Evolutionary conservation across 345 rosid species (phyloP).

Genomic region (Noccaea caerulescens): DNA sequence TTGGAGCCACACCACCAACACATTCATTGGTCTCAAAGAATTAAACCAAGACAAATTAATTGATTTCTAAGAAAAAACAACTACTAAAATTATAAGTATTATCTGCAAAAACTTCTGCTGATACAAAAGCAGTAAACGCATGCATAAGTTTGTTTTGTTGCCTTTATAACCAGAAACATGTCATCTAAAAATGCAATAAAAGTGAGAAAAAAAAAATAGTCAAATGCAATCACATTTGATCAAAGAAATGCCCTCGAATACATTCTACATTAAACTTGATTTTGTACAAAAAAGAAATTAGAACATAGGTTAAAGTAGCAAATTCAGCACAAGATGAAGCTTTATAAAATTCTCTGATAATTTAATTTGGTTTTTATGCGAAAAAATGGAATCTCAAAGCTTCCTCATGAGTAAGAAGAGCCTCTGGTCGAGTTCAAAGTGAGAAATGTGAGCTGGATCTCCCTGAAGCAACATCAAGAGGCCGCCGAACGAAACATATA

Average conservation of each 20-base stretch:
- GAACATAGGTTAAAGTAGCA: neutral
- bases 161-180: neutral
- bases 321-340: conserved; percentile 9
- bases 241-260: neutral
- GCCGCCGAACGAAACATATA: conserved; percentile 79
- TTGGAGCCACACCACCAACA: no score
- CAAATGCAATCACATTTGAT: conserved; percentile 8
- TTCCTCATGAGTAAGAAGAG: conserved; percentile 78
- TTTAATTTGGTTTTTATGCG: neutral
- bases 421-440: conserved; percentile 80
- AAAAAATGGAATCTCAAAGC: conserved; percentile 45
- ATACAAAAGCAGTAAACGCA: no score
- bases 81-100: no score
- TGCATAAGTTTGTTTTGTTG: no score
- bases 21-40: no score
- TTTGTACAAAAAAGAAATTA: conserved; percentile 1
- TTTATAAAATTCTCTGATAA: neutral
- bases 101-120: no score
- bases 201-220: neutral
- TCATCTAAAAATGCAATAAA: neutral
- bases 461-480: conserved; percentile 84
- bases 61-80: no score
- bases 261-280: conserved; percentile 1
- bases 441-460: conserved; percentile 67
- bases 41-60: no score